A percentile compares a stretch with the other conserved stretches of the same genome.
phyloP scores from a whole-genome alignment of 148 eudicot species.

The Simmondsia chinensis region DNA sequence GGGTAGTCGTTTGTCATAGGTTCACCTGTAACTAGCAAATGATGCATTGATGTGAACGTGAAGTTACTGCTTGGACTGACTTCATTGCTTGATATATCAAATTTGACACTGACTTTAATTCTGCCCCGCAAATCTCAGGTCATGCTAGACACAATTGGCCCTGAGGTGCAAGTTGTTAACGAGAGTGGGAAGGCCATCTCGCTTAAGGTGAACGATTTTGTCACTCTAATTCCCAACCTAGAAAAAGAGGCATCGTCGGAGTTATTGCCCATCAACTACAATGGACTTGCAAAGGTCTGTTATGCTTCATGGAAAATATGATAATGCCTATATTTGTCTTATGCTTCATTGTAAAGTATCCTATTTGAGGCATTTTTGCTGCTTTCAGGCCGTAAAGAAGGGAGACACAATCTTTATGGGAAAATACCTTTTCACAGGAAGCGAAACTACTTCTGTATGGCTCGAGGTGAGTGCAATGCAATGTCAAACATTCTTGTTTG shows the following conservation, averaged over 20 bases:
- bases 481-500: no score
- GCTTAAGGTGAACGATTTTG: conserved; percentile 44
- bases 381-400: conserved; percentile 83
- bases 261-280: conserved; percentile 57
- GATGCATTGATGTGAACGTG: no score
- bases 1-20: no score
- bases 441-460: conserved; percentile 98
- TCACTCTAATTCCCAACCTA: conserved; percentile 58
- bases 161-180: conserved; percentile 76
- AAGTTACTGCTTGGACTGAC: background rate
- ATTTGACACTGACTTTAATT: background rate
- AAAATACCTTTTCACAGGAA: conserved; percentile 93
- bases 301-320: no score
- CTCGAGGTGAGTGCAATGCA: conserved; percentile 62
- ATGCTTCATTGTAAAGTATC: no score
- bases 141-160: conserved; percentile 84
- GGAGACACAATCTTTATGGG: conserved; percentile 97
- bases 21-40: no score
- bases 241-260: conserved; percentile 59
- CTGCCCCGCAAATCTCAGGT: conserved; percentile 30
- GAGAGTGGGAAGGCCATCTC: conserved; percentile 41
- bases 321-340: no score
- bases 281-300: conserved; percentile 62
- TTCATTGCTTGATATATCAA: background rate
- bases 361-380: no score